Evolutionary conservation across 169 alveolate species (phyloP), one percentile per base, ranked within the genome.

Genomic region (Besnoitia besnoiti): DNA sequence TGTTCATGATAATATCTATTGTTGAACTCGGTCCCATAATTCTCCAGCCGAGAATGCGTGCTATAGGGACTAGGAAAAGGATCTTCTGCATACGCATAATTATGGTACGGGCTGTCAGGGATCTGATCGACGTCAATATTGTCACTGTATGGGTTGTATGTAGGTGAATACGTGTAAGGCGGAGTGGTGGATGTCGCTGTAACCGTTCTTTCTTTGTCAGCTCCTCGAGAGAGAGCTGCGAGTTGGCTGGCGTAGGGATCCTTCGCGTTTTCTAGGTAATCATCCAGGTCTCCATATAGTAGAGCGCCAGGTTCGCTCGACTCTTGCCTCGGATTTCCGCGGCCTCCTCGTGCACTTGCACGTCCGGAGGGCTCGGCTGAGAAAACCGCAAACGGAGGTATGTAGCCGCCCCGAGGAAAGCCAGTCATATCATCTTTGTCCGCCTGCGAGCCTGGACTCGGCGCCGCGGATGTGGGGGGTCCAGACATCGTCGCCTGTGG

Each of bases 11-110:
- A 67, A 37, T 67, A 67, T 44, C 80, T n/a, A 37, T 67, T 67
- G 80, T 67, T 67, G 33, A 67, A 67, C 80, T 67, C 80, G 24
- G 47, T 33, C 4, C 46, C 80, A 44, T 67, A 67, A 19, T 67
- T 67, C 46, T 67, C 80, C 33, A 67, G 80, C 21, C 80, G 80
- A n/a, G 80, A 67, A 67, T 67, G 80, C 0, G 80, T 67, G 80
- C 80, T 67, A 37, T 67, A 67, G 16, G 80, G 40, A n/a, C 80
- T 67, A 12, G 80, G 80, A 67, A 67, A 67, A n/a, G 80, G 80
- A 33, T 67, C 80, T 44, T 35, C 80, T 67, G 80, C 80, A 30
- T 37, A 67, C 46, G 40, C 46, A 33, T 67, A 67, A 44, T 67
- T 67, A 37, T 67, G 80, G 33, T 67, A 67, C 46, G 80, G 80